A percentile compares a stretch with the other conserved stretches of the same genome.
Evolutionary conservation across 2,329 filamentous ascomycete species (phyloP).

Genomic region (Talaromyces albobiverticillius): DNA sequence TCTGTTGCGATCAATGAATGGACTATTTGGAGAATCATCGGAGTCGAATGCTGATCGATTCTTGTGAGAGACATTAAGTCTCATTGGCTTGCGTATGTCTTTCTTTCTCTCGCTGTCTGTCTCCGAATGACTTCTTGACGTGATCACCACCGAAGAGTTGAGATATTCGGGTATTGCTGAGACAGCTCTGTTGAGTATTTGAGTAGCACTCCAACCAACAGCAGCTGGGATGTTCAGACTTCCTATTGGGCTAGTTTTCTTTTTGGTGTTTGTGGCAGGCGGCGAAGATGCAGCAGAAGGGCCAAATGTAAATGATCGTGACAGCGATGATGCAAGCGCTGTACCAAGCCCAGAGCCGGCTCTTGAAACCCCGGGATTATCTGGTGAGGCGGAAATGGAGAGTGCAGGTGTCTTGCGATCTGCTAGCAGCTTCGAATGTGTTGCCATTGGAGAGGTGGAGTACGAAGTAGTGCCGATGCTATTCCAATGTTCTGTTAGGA

Average conservation of each 20-base stretch:
- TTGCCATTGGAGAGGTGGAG: constrained; percentile 51
- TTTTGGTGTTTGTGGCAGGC: constrained; percentile 30
- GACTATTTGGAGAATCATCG: constrained; percentile 44
- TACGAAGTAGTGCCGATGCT: constrained; percentile 50
- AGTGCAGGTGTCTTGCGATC: constrained; percentile 43
- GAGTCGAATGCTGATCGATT: constrained; percentile 58
- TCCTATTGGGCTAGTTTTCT: constrained; percentile 34
- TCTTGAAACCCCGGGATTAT: constrained; percentile 36
- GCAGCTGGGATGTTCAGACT: constrained; percentile 30
- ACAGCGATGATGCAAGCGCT: constrained; percentile 43
- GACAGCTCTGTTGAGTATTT: constrained; percentile 22
- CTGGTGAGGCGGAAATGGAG: constrained; percentile 42
- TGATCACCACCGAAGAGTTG: constrained; percentile 24
- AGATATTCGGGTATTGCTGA: constrained; percentile 29
- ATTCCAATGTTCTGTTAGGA: constrained; percentile 51
- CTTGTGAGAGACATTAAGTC: constrained; percentile 51
- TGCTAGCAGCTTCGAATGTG: constrained; percentile 39
- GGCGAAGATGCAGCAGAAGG: constrained; percentile 44
- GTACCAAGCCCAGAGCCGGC: constrained; percentile 41
- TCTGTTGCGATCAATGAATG: constrained; percentile 50
- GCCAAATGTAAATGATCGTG: constrained; percentile 44
- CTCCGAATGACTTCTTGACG: constrained; percentile 36
- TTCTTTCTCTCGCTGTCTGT: constrained; percentile 35
- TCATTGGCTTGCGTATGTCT: constrained; percentile 27
- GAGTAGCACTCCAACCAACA: constrained; percentile 27